Percentiles rank a stretch among this genome's conserved stretches.
phyloP scores from a whole-genome alignment of 208 protist genomes.

The Sergeia podlipaevii region DNA sequence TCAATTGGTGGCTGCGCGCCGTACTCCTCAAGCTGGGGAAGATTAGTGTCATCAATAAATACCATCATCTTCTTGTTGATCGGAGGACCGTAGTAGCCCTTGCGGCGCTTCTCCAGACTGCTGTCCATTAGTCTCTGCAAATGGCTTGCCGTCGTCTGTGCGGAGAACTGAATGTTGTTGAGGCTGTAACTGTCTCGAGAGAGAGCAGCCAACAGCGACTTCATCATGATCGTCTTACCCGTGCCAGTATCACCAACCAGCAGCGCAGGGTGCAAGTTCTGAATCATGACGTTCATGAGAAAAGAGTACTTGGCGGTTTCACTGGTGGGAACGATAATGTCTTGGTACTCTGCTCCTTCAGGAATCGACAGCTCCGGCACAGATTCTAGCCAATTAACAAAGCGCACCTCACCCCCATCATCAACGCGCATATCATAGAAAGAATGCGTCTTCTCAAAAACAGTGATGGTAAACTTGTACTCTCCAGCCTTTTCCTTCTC shows the following conservation, averaged over 20 bases:
- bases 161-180: constrained; percentile 95
- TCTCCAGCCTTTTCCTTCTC: too few species aligned
- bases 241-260: constrained; percentile 95
- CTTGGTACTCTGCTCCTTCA: constrained; percentile 86
- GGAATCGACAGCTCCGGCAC: constrained; percentile 81
- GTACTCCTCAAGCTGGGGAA: constrained; percentile 95
- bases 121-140: constrained; percentile 93
- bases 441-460: constrained; percentile 68
- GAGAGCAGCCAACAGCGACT: constrained; percentile 79
- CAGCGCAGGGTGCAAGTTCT: constrained; percentile 72
- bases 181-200: constrained; percentile 76
- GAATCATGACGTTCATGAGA: constrained; percentile 83
- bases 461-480: too few species aligned
- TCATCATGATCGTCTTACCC: constrained; percentile 96
- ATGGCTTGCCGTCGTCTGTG: constrained; percentile 91
- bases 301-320: constrained; percentile 93
- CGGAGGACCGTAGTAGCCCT: constrained; percentile 94
- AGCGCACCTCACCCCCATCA: constrained; percentile 59
- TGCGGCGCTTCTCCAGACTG: constrained; percentile 94
- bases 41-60: constrained; percentile 97
- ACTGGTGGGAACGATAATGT: constrained; percentile 94
- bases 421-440: constrained; percentile 82
- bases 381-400: constrained; percentile 77
- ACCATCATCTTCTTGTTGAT: constrained; percentile 94
- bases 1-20: constrained; percentile 97